phyloP scores from a whole-genome alignment of 495 filamentous ascomycete genomes.

The Alectoria sarmentosa region DNA sequence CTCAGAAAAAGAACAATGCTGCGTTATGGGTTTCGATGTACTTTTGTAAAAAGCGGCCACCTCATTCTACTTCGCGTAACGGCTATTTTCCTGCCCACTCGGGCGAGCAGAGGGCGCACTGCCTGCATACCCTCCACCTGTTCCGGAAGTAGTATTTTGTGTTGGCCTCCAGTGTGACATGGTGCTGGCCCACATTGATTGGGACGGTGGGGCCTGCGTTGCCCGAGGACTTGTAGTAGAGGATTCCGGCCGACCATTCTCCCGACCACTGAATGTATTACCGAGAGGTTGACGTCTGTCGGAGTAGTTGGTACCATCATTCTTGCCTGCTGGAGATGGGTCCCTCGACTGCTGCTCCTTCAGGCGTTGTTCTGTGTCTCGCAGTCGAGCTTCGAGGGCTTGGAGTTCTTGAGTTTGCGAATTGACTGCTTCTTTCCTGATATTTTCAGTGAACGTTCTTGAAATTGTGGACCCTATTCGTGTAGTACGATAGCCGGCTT shows the following conservation, averaged over 20 bases:
- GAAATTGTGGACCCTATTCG: neutral
- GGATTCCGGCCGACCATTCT: constrained; percentile 5
- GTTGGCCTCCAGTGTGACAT: constrained; percentile 21
- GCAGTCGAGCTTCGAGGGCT: constrained; percentile 73
- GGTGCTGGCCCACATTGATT: constrained; percentile 14
- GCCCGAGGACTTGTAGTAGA: constrained; percentile 15
- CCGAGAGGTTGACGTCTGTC: constrained; percentile 15
- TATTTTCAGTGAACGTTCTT: constrained; percentile 11
- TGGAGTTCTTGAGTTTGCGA: constrained; percentile 75
- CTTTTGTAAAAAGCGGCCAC: neutral
- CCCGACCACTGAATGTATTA: constrained; percentile 12
- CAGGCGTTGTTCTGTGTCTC: constrained; percentile 76
- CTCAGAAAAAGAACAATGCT: neutral
- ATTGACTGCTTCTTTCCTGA: constrained; percentile 63
- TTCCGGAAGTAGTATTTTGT: constrained; percentile 5
- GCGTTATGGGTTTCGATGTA: neutral
- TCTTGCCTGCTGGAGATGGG: constrained; percentile 19
- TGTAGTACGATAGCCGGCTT: constrained; percentile 30
- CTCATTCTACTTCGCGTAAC: neutral
- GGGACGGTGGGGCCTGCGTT: constrained; percentile 7
- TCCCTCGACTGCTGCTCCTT: constrained; percentile 40
- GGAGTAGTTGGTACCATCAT: neutral
- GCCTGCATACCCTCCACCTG: neutral
- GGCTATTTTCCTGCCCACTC: neutral
- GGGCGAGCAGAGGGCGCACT: neutral